Conservation (phyloP, 495 filamentous ascomycete species). For the Amphirosellinia nigrospora region DNA sequence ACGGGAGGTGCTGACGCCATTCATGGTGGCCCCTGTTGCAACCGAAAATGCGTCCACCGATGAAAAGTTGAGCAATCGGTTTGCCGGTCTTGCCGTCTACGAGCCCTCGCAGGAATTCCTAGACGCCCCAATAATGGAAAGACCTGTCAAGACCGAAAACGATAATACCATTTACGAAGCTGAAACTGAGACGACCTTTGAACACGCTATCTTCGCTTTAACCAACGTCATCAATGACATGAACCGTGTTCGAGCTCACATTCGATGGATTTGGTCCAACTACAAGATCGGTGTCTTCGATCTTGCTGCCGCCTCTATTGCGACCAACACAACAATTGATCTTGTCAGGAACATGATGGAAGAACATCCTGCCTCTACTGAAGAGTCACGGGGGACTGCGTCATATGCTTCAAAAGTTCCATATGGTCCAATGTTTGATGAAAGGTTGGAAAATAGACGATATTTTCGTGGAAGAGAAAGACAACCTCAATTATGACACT, state of each 20-base stretch:
- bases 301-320: constrained; percentile 45
- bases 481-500: constrained; percentile 38
- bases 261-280: constrained; percentile 36
- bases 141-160: constrained; percentile 8
- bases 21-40: constrained; percentile 15
- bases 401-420: constrained; percentile 35
- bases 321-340: constrained; percentile 50
- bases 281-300: constrained; percentile 41
- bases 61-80: constrained; percentile 35
- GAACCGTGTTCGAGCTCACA: constrained; percentile 26
- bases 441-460: constrained; percentile 27
- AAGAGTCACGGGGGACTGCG: constrained; percentile 32
- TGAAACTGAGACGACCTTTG: constrained; percentile 34
- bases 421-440: constrained; percentile 31
- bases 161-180: constrained; percentile 41
- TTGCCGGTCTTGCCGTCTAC: constrained; percentile 41
- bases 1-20: constrained; percentile 39
- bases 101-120: constrained; percentile 48
- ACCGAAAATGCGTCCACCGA: neutral
- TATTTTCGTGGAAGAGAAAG: constrained; percentile 10
- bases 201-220: constrained; percentile 36
- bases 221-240: constrained; percentile 35
- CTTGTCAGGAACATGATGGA: constrained; percentile 46
- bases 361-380: constrained; percentile 41
- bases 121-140: constrained; percentile 37